Base-by-base conservation (phyloP, 768 basidiomycete genomes). In the Tulasnella sp. region DNA sequence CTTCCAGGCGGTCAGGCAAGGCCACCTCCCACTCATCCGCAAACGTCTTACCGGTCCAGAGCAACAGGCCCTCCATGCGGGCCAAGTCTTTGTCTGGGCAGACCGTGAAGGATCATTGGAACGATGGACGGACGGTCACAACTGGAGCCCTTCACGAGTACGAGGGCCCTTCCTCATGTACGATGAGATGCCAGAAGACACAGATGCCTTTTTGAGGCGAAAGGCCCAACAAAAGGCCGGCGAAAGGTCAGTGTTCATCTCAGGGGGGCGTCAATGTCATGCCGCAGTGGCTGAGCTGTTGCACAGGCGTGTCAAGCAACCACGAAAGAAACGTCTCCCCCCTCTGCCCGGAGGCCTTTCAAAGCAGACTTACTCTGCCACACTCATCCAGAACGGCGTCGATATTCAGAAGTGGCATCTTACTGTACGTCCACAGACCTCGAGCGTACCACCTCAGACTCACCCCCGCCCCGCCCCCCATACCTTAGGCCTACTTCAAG, bases 1-100 rank as follows among this genome's bases (percentile, higher is more conserved):
- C 7, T 82, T 82, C 76, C 82, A 82, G 76, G 81, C 81, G 40
- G 81, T 82, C 74, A 54, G 81, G 5, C 80, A 82, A 42, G 81
- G 81, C 41, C 81, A 76, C 37, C 80, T 82, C 74, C 81, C 73
- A 22, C 82, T 82, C 44, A 82, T 82, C 81, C 80, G 81, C 74
- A 82, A 79, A 41, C 81, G 81, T 28, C 81, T 82, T 60, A 81
- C 81, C 11, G 74, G 74, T 41, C 58, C 73, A 41, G 81, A 82
- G 24, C 81, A 79, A 77, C 72, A 72, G 12, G 74, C 48, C 28
- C 81, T 82, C 31, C 81, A 77, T 28, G 72, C 79, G n/a, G 79
- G 79, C 34, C 79, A 80, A 50, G 79, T 80, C 14, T 80, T 74
- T 46, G 79, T 80, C 46, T 80, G 79, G 79, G 79, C 79, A 34